Percentiles rank a stretch among this genome's conserved stretches.
phyloP scores from a whole-genome alignment of 345 rosid species.

The Adansonia digitata region DNA sequence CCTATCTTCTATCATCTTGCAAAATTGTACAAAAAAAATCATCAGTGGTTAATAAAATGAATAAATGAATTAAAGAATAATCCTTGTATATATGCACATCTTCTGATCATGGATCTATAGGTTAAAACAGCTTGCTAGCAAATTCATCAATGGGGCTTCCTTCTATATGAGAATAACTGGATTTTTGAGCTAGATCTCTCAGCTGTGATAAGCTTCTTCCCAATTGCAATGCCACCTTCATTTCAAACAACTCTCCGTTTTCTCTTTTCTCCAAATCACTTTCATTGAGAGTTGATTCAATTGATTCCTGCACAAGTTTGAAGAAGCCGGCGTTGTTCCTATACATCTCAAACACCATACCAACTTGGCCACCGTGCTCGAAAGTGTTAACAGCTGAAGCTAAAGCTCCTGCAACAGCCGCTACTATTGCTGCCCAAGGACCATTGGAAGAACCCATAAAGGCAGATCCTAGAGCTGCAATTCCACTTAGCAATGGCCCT shows the following conservation, averaged over 20 bases:
- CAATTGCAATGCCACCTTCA: conserved; percentile 38
- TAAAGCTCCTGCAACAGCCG: conserved; percentile 35
- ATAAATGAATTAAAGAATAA: background rate
- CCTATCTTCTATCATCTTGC: background rate
- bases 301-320: conserved; percentile 34
- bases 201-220: conserved; percentile 48
- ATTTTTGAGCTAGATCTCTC: conserved; percentile 24
- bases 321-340: conserved; percentile 45
- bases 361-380: conserved; percentile 50
- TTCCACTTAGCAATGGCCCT: conserved; percentile 39
- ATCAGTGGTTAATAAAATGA: background rate
- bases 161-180: conserved; percentile 3
- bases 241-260: conserved; percentile 33
- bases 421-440: conserved; percentile 25
- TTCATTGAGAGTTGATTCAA: conserved; percentile 32
- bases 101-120: background rate
- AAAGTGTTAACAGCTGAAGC: conserved; percentile 33
- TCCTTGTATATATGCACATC: background rate
- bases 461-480: conserved; percentile 40
- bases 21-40: background rate
- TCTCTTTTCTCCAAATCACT: conserved; percentile 33
- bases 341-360: conserved; percentile 57
- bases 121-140: conserved; percentile 48
- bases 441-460: conserved; percentile 20
- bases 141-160: conserved; percentile 25